Evolutionary conservation across 805 yeast genomes (phyloP).

Genomic region (Starmerella floris): DNA sequence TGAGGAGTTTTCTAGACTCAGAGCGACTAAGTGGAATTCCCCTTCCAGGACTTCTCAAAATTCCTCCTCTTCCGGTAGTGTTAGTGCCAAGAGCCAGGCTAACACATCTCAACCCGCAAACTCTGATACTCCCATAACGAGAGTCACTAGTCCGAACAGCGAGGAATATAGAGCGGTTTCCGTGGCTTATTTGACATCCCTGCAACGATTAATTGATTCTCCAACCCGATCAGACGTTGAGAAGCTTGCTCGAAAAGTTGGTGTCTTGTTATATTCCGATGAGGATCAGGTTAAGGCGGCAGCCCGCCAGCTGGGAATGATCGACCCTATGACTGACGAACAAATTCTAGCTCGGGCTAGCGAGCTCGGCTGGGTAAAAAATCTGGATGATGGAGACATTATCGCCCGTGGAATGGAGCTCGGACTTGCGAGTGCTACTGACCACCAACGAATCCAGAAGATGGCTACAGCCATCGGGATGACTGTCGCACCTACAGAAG

Average conservation of each 20-base stretch:
- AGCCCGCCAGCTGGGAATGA: conserved; percentile 14
- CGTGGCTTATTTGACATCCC: conserved; percentile 22
- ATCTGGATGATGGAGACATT: conserved; percentile 12
- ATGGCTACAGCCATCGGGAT: conserved; percentile 13
- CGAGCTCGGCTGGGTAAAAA: conserved; percentile 9
- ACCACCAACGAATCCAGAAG: conserved; percentile 6
- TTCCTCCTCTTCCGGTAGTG: neutral
- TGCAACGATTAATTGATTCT: conserved; percentile 24
- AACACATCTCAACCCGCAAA: neutral
- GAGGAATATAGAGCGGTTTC: conserved; percentile 24
- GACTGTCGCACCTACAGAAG: conserved; percentile 1
- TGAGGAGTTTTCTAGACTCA: conserved; percentile 33
- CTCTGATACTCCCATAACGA: neutral
- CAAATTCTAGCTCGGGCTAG: conserved; percentile 9
- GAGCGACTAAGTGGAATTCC: conserved; percentile 7
- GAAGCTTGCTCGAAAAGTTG: conserved; percentile 20
- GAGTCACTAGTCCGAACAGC: neutral
- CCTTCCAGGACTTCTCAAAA: neutral
- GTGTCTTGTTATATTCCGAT: conserved; percentile 15
- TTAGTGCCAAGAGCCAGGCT: neutral
- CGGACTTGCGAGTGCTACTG: conserved; percentile 40
- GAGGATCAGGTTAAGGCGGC: conserved; percentile 5
- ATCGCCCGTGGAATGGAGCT: neutral
- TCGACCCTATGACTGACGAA: conserved; percentile 6
- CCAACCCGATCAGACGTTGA: conserved; percentile 21